Evolutionary conservation across 2,329 filamentous ascomycete species (phyloP).

Genomic region (Ophiostoma angusticollis): DNA sequence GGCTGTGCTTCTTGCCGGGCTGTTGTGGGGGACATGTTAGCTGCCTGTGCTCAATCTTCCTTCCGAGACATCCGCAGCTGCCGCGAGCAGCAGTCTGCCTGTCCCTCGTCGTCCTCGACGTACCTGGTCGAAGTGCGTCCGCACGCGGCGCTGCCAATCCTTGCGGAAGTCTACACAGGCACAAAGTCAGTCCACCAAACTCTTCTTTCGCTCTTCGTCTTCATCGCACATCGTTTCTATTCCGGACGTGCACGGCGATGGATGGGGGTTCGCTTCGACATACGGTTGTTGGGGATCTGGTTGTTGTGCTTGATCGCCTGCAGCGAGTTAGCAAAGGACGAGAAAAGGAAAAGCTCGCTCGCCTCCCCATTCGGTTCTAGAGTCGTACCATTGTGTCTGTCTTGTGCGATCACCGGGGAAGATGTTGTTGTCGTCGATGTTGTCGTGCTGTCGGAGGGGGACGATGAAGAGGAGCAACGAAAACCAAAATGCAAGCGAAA

Average conservation of each 20-base stretch:
- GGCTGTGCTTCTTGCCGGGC: slow-evolving; percentile 92
- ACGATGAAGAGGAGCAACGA: neutral
- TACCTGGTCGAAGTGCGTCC: slow-evolving; percentile 99
- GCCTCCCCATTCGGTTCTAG: slow-evolving; percentile 13
- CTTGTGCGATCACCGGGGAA: slow-evolving; percentile 33
- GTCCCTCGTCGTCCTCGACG: slow-evolving; percentile 17
- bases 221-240: too few relatives aligned
- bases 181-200: slow-evolving; percentile 25
- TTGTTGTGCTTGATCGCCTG: slow-evolving; percentile 99
- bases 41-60: neutral
- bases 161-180: slow-evolving; percentile 76
- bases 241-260: neutral
- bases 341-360: slow-evolving; percentile 15
- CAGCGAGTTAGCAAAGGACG: too few relatives aligned
- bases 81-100: too few relatives aligned
- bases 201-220: slow-evolving; percentile 10
- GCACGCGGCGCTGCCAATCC: slow-evolving; percentile 99
- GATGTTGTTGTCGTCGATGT: slow-evolving; percentile 1
- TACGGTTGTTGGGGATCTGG: slow-evolving; percentile 92
- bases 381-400: slow-evolving; percentile 39
- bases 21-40: slow-evolving; percentile 28
- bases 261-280: slow-evolving; percentile 27
- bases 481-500: too few relatives aligned
- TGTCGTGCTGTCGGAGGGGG: slow-evolving; percentile 3
- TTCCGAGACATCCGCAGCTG: too few relatives aligned